phyloP scores from a whole-genome alignment of 163 green algal genomes.

The Volvox carteri region DNA sequence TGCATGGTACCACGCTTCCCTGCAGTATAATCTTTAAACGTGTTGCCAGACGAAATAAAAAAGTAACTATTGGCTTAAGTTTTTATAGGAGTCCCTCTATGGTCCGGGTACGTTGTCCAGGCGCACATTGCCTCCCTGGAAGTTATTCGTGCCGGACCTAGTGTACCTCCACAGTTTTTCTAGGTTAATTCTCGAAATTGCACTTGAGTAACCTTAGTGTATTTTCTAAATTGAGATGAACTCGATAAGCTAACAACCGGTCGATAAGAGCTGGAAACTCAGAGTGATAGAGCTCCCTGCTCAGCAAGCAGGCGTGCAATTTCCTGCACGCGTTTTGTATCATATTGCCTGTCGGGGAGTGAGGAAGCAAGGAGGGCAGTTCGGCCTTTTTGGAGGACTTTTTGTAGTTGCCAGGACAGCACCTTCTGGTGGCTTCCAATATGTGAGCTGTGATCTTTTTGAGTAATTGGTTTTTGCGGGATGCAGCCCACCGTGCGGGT shows the following conservation, averaged over 20 bases:
- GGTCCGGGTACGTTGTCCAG: no score
- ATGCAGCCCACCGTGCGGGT: no score
- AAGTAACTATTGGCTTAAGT: no score
- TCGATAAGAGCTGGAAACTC: not conserved
- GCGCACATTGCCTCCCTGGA: not conserved
- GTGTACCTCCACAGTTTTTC: not conserved
- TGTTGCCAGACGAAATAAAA: no score
- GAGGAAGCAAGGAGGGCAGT: not conserved
- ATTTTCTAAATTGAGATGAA: not conserved
- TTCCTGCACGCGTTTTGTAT: not conserved
- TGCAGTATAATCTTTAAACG: no score
- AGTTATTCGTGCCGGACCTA: not conserved
- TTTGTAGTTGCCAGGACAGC: not conserved
- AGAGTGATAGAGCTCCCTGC: not conserved
- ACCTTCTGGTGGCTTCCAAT: not conserved
- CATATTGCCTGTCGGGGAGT: not conserved
- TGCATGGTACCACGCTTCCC: no score
- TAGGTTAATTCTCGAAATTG: not conserved
- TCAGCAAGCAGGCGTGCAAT: not conserved
- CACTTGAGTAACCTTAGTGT: not conserved
- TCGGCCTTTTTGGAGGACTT: not conserved
- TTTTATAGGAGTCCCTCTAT: no score
- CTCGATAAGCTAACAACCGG: not conserved
- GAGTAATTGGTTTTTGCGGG: not conserved
- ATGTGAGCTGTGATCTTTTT: conserved; percentile 8